Base-by-base conservation (phyloP, 805 yeast genomes). In the Candida tallmaniae region DNA sequence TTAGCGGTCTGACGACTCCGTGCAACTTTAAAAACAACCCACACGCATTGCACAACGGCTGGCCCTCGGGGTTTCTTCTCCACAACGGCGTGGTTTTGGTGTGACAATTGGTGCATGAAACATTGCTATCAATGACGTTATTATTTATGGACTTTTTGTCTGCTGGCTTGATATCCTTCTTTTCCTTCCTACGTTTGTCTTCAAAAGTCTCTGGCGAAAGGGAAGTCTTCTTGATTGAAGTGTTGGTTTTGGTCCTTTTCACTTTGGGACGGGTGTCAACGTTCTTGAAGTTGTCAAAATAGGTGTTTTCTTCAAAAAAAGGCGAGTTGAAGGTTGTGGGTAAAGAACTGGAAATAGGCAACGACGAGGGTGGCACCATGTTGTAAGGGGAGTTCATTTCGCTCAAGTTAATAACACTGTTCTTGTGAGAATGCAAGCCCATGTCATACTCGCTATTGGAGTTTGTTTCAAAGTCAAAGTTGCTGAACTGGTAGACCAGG, bases 21-120 rank as follows among this genome's bases (percentile, higher is more conserved):
- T 90, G 97, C 16, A 90, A 66, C 58, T 90, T 90, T 51, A 85
- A 72, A 49, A 90, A 90, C 40, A 90, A 65, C 0, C 97, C 98
- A 65, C 98, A 90, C 0, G 98, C 97, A 58, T 90, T 90, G 62
- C 97, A 90, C 39, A 90, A 65, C 0, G 96, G 94, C 50, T 85
- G 82, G 2, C 97, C 97, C 39, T 84, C 85, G 0, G 95, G 88
- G 48, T 87, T 86, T 32, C 97, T 70, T 47, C 98, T 69, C 98
- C 98, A 90, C 12, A 90, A 59, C 1, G 98, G 98, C 0, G 98
- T 90, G 12, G 94, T 88, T 43, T 74, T 78, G 0, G 98, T 90
- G 50, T 83, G 80, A 59, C 98, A 90, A 60, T 90, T 90, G 12
- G 90, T 80, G 59, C 97, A 90, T 19, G 62, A 51, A 3, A 33